Base-by-base conservation (phyloP, 495 filamentous ascomycete species). In the Polyplosphaeria fusca region DNA sequence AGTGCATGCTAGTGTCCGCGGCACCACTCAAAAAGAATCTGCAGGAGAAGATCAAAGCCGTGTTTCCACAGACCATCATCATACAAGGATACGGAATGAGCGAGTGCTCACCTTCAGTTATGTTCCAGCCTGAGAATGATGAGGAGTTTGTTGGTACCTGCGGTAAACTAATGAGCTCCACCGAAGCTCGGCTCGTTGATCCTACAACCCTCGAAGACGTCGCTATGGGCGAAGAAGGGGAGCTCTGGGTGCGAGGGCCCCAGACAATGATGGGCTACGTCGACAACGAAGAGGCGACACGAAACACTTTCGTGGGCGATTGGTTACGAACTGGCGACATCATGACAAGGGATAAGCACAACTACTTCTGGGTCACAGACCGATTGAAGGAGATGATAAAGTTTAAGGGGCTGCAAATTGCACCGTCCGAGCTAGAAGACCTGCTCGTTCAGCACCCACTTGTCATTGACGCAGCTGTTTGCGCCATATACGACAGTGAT, bases 341-440 rank as follows among this genome's bases (percentile, higher is more conserved):
- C 13, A 38, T 55, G 39, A 20, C 24, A 9, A 12, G 46, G 1
- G 58, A 55, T 28, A 9, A 25, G 12, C 27, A 61, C 46, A 37
- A 38, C 32, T 48, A 55, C 28, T 47, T 55, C 45, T 61, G 47
- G 43, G 38, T 61, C 44, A 48, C 43, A 9, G 58, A 61, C 19
- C 43, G 58, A 1, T 30, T 55, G 24, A 61, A 61, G 24, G 58
- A 61, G 38, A 49, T 61, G 51, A 61, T 61, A 12, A 61, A 61
- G 38, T 61, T 55, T 41, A 61, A 61, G 24, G 58, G 58, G 3
- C 30, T 55, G 5, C 58, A 61, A 40, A 52, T 61, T 20, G 58
- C 58, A 13, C 58, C 58, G 12, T 47, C 52, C 2, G 58, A 61
- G 38, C 52, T 61, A 1, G 58, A 61, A 38, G 52, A 55, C 26